phyloP scores from a whole-genome alignment of 495 filamentous ascomycete genomes.

The Penicillium lagena region DNA sequence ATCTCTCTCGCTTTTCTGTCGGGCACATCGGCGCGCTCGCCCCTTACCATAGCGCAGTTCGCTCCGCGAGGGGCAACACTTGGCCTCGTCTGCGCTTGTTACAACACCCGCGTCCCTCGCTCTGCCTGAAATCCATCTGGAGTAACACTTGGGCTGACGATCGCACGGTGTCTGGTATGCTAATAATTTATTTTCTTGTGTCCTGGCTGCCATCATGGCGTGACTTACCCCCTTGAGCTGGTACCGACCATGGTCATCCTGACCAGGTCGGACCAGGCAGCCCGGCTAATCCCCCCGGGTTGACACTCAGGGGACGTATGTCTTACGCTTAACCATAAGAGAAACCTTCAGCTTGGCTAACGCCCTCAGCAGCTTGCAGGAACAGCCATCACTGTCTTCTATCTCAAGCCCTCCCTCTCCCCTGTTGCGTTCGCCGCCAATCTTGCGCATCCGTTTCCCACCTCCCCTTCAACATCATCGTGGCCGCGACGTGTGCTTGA shows the following conservation, averaged over 20 bases:
- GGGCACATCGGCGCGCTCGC: not conserved
- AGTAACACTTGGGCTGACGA: not conserved
- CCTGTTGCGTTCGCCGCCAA: constrained; percentile 19
- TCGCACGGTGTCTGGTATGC: not conserved
- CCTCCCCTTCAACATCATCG: not conserved
- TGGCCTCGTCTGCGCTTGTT: constrained; percentile 13
- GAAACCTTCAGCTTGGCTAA: constrained; percentile 6
- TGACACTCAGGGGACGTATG: constrained; percentile 2
- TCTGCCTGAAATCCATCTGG: constrained; percentile 21
- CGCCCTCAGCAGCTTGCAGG: constrained; percentile 7
- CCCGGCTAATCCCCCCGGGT: constrained; percentile 4
- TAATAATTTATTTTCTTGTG: not conserved
- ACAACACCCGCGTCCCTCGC: constrained; percentile 17
- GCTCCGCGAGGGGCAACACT: constrained; percentile 23
- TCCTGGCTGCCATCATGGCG: not conserved
- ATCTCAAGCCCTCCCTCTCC: constrained; percentile 11
- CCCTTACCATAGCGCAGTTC: not conserved
- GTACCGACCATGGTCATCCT: constrained; percentile 1
- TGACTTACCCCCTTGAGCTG: not conserved
- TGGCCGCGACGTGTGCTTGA: constrained; percentile 4
- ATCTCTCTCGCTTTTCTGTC: not conserved
- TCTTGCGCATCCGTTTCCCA: constrained; percentile 7
- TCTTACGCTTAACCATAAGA: constrained; percentile 12
- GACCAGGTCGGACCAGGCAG: constrained; percentile 2
- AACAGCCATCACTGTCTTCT: constrained; percentile 11